phyloP scores from a whole-genome alignment of 148 eudicot species.

The Drosera capensis region DNA sequence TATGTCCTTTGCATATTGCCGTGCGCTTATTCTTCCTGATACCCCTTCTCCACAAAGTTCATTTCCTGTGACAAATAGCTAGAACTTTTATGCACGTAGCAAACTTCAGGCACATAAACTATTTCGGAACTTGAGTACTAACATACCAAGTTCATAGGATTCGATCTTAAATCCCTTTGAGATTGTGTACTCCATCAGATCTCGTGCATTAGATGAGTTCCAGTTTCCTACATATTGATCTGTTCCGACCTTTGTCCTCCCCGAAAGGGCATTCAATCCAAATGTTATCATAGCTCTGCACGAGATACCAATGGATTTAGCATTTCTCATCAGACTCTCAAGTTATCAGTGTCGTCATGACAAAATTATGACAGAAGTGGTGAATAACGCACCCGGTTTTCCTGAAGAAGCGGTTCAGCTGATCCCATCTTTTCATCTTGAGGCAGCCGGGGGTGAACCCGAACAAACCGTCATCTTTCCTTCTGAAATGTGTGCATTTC shows the following conservation, averaged over 20 bases:
- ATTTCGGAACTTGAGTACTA: too few relatives aligned
- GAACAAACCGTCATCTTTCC: conserved; percentile 10
- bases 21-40: conserved; percentile 20
- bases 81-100: background rate
- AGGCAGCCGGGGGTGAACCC: conserved; percentile 43
- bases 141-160: conserved; percentile 22
- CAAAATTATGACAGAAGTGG: too few relatives aligned
- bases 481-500: conserved; percentile 20
- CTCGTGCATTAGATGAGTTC: conserved; percentile 25
- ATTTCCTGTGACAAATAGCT: conserved; percentile 19
- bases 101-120: background rate
- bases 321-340: background rate
- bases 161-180: conserved; percentile 42
- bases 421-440: conserved; percentile 37
- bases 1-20: conserved; percentile 34
- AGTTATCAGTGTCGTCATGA: too few relatives aligned
- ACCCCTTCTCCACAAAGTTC: conserved; percentile 46
- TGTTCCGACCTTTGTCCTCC: conserved; percentile 13
- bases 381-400: conserved; percentile 32
- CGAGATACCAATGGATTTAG: background rate
- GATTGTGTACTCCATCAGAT: conserved; percentile 33
- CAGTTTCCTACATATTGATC: conserved; percentile 34
- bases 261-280: conserved; percentile 34
- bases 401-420: conserved; percentile 19
- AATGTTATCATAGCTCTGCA: conserved; percentile 38